Evolutionary conservation across 2,329 filamentous ascomycete species (phyloP).

Genomic region (Verticillium albo-atrum): DNA sequence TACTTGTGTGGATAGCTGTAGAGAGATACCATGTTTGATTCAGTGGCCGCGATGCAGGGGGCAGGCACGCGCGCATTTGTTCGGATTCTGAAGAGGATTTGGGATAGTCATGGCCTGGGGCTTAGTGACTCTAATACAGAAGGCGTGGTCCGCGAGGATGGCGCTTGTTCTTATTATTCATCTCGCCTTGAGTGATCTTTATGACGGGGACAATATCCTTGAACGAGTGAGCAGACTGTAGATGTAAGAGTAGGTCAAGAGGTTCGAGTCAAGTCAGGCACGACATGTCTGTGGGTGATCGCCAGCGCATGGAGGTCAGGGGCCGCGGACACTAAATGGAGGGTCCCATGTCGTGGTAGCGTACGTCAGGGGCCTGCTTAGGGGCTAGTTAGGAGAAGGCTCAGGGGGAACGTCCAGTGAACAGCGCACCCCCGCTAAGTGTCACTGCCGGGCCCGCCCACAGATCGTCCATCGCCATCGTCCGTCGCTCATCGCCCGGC

Average conservation of each 20-base stretch:
- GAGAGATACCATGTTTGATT: slow-evolving; percentile 7
- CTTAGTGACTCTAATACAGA: background rate
- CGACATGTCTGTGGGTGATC: too few species aligned
- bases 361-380: too few species aligned
- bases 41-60: background rate
- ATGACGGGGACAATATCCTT: too few species aligned
- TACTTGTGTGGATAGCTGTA: slow-evolving; percentile 6
- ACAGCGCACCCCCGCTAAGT: background rate
- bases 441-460: background rate
- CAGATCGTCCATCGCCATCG: too few species aligned
- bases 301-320: background rate
- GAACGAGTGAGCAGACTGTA: too few species aligned
- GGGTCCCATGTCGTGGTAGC: too few species aligned
- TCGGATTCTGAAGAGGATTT: background rate
- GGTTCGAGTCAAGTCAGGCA: too few species aligned
- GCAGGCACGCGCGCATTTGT: background rate
- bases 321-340: too few species aligned
- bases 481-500: background rate
- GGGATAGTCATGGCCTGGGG: background rate
- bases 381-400: too few species aligned
- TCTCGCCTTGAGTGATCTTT: too few species aligned
- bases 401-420: too few species aligned
- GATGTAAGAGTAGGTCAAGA: too few species aligned
- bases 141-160: background rate
- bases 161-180: background rate